Base-by-base conservation (phyloP, 2,329 filamentous ascomycete genomes). In the Penicillium carneum region DNA sequence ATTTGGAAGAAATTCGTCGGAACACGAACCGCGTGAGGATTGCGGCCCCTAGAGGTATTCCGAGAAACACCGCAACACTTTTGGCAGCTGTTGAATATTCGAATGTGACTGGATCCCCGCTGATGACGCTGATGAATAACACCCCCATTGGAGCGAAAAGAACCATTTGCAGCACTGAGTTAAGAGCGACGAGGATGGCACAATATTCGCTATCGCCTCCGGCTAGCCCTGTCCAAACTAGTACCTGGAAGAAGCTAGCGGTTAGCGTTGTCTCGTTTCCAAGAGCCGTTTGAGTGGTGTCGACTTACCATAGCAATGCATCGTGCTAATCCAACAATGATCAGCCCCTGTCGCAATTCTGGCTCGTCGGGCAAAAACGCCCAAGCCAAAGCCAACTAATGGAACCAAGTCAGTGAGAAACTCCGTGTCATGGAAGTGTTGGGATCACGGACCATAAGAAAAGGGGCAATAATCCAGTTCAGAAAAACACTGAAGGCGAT, bases 281-380 rank as follows among this genome's bases (percentile, higher is more conserved):
- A 20, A 31, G 16, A 14, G 1, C 12, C 20, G 18, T 1, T 26
- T 26, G 0, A 2, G 12, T 11, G 16, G 6, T 20, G 29, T 18
- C n/a, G 42, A 67, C 77, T 61, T 74, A 90, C 91, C 92, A 96
- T 96, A 34, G 92, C 92, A 64, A 96, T 96, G 69, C 93, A 97
- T 54, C 93, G 82, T 5, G 90, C 93, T 1, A 97, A 80, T 0
- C 93, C 92, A 0, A 97, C 92, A 6, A 96, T 85, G 39, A 95
- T 91, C 2, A 95, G 80, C 0, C 91, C 92, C 42, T 87, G 84
- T 51, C 83, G 75, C 2, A 85, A 74, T 2, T 78, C 83, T 39
- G 75, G 75, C 56, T 83, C 76, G 64, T 85, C 82, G 0, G 82
- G 82, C 1, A 85, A 71, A 65, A 85, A 85, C 0, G 85, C 84